Percentiles rank a stretch among this genome's conserved stretches.
Conservation (phyloP, 2,329 filamentous ascomycete genomes). For the Thielaviopsis populi region DNA sequence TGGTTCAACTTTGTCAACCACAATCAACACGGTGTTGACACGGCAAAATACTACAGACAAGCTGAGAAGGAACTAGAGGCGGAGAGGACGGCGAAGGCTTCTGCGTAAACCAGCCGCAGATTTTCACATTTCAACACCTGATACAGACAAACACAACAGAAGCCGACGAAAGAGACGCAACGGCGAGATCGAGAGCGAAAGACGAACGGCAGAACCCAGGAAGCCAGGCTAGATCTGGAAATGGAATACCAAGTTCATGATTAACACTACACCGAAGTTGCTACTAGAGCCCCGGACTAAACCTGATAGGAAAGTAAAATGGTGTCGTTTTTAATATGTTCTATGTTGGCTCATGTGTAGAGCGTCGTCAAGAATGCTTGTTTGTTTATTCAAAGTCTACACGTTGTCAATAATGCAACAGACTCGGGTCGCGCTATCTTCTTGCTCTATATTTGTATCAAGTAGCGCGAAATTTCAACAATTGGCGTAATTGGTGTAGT, state of each 20-base stretch:
- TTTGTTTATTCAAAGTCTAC: no score
- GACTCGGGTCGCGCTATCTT: no score
- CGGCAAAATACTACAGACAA: slow-evolving; percentile 94
- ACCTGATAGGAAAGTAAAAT: no score
- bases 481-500: slow-evolving; percentile 3
- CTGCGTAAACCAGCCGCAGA: slow-evolving; percentile 5
- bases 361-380: background rate
- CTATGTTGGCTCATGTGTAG: background rate
- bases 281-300: background rate
- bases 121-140: background rate
- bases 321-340: no score
- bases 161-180: background rate
- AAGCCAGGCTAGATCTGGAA: background rate
- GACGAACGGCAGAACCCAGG: no score
- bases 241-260: background rate
- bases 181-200: background rate
- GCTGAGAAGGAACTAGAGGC: slow-evolving; percentile 86
- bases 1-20: slow-evolving; percentile 99
- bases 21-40: slow-evolving; percentile 87
- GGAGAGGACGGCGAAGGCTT: slow-evolving; percentile 31
- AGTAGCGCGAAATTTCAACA: background rate
- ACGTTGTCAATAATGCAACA: no score
- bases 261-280: background rate
- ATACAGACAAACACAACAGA: slow-evolving; percentile 7
- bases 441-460: background rate